Conservation (phyloP, 495 filamentous ascomycete species). For the Penicillium odoratum region DNA sequence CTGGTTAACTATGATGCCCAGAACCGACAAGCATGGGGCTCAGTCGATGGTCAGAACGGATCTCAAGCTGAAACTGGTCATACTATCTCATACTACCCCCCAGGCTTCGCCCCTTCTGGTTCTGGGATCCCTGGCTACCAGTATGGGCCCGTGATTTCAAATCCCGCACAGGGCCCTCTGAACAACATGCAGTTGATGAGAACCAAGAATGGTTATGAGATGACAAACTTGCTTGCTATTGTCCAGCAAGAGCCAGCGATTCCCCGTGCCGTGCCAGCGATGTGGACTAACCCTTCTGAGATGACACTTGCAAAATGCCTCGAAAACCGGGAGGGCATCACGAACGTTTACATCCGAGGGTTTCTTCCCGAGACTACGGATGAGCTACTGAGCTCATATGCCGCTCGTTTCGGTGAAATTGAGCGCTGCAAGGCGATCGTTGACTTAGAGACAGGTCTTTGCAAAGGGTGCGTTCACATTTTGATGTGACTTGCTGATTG, state of each 20-base stretch:
- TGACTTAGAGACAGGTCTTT: constrained; percentile 82
- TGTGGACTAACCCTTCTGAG: constrained; percentile 71
- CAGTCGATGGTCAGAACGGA: constrained; percentile 28
- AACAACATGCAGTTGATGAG: constrained; percentile 41
- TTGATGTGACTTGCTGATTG: background rate
- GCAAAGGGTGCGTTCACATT: constrained; percentile 74
- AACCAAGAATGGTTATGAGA: constrained; percentile 52
- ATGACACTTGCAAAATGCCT: constrained; percentile 85
- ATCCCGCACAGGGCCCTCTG: constrained; percentile 13
- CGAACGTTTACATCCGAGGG: constrained; percentile 96
- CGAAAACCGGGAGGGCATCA: constrained; percentile 83
- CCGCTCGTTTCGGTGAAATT: constrained; percentile 83
- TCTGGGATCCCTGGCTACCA: constrained; percentile 25
- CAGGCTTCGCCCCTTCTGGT: constrained; percentile 8
- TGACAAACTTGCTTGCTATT: constrained; percentile 68
- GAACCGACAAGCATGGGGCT: constrained; percentile 21
- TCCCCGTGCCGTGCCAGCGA: constrained; percentile 84
- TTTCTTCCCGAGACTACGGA: constrained; percentile 93
- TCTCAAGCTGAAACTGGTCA: constrained; percentile 16
- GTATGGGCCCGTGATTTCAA: constrained; percentile 17
- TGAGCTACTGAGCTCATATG: constrained; percentile 79
- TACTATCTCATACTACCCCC: constrained; percentile 21
- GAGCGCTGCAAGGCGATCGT: constrained; percentile 97
- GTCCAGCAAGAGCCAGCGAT: constrained; percentile 76
- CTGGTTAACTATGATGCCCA: constrained; percentile 29